phyloP scores from a whole-genome alignment of 2,329 filamentous ascomycete species.

The Fusarium cyanostomum region DNA sequence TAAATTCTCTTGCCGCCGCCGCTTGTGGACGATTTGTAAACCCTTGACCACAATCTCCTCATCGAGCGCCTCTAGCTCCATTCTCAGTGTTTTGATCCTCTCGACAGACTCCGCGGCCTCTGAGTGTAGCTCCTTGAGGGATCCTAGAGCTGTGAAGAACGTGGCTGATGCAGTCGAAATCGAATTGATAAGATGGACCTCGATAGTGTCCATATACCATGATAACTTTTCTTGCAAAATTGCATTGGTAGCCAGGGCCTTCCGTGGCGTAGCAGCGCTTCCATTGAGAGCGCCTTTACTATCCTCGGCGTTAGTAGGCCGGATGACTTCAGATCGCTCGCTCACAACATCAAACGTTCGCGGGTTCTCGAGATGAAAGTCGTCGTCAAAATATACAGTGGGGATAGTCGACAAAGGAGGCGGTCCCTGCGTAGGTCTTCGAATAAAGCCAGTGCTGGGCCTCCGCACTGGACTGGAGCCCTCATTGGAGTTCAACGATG shows the following conservation, averaged over 20 bases:
- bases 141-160: constrained; percentile 94
- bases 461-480: constrained; percentile 54
- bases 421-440: constrained; percentile 73
- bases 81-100: constrained; percentile 81
- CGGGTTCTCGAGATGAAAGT: constrained; percentile 95
- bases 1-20: constrained; percentile 84
- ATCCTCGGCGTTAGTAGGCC: constrained; percentile 66
- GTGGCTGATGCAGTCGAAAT: constrained; percentile 96
- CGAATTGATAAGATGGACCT: constrained; percentile 94
- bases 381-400: constrained; percentile 90
- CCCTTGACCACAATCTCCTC: constrained; percentile 87
- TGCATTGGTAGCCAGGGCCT: constrained; percentile 92
- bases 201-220: constrained; percentile 99
- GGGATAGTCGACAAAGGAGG: constrained; percentile 94
- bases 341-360: constrained; percentile 96
- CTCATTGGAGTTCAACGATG: constrained; percentile 62
- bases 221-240: constrained; percentile 98
- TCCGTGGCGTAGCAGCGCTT: constrained; percentile 69
- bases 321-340: constrained; percentile 95
- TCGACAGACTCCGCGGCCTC: constrained; percentile 92
- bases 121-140: constrained; percentile 86
- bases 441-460: constrained; percentile 59
- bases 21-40: constrained; percentile 84
- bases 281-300: constrained; percentile 67
- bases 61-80: constrained; percentile 83